phyloP scores from a whole-genome alignment of 345 rosid species.

The Camelina sativa region DNA sequence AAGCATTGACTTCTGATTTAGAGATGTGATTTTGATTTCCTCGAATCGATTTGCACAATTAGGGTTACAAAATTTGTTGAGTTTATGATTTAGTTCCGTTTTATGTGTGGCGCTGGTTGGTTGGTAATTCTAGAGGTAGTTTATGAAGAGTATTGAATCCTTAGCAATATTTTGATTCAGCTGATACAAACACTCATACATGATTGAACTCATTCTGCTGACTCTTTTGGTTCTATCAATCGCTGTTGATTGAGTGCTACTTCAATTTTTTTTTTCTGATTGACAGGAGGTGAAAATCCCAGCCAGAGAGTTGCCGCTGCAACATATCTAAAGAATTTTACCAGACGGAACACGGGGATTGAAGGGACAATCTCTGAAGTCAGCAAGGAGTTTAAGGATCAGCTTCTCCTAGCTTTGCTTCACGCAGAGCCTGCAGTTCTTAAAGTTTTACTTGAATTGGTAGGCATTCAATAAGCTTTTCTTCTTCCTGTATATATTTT shows the following conservation, averaged over 20 bases:
- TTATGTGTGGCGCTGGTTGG: too few relatives aligned
- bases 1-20: not conserved
- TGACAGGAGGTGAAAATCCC: slow-evolving; percentile 60
- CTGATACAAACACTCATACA: slow-evolving; percentile 14
- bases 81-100: too few relatives aligned
- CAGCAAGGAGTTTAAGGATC: slow-evolving; percentile 75
- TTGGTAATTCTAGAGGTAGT: not conserved
- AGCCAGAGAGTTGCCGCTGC: slow-evolving; percentile 82
- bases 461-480: slow-evolving; percentile 37
- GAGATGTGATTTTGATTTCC: not conserved
- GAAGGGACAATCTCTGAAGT: slow-evolving; percentile 48
- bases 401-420: slow-evolving; percentile 68
- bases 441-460: slow-evolving; percentile 84
- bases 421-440: slow-evolving; percentile 62
- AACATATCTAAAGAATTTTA: slow-evolving; percentile 72
- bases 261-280: not conserved
- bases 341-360: slow-evolving; percentile 52
- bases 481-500: not conserved
- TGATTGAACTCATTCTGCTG: not conserved
- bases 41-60: slow-evolving; percentile 11
- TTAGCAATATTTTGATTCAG: slow-evolving; percentile 15
- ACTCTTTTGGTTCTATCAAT: slow-evolving; percentile 2
- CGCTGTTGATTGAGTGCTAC: not conserved
- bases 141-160: slow-evolving; percentile 15
- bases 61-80: slow-evolving; percentile 29